Base-by-base conservation (phyloP, 768 basidiomycete genomes). In the Suillus ampliporus region DNA sequence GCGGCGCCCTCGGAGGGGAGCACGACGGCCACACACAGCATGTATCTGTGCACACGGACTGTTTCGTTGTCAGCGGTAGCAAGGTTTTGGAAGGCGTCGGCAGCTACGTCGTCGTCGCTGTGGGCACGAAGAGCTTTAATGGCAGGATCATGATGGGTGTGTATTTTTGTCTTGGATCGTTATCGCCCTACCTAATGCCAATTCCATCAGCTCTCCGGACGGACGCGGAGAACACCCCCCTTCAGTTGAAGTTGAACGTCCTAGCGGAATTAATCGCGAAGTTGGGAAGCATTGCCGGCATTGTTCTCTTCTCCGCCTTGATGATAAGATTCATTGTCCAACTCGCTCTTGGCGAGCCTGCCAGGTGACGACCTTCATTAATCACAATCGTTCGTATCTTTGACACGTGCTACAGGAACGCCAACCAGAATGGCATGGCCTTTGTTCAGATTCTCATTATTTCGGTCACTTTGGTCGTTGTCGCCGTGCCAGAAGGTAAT, bases 241-340 rank as follows among this genome's bases (percentile, higher is more conserved):
- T 99, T 13, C 97, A 99, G 73, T 75, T 92, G 73, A 99, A 99
- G 76, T 81, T 99, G 67, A 99, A 99, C 72, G 72, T 80, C 34
- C 85, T 99, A n/a, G 97, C 97, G 17, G 96, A 98, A 68, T 80
- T 95, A 31, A 99, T 99, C 70, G 97, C 96, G 46, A 97, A 96
- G 74, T 77, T 93, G 35, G 97, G 96, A 64, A 89, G 89, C 37
- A 76, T 82, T 19, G 93, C 93, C 31, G 97, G 96, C 72, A 82
- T 91, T 11, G 64, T 91, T 14, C 84, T 99, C 21, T 99, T 99
- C 77, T 54, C 67, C 14, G 85, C 91, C 2, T 85, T 99, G 57
- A 89, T 99, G 88, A 98, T 99, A 70, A 85, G 93, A 43, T 99
- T 96, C 80, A 95, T 98, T 69, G 94, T 97, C 8, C 88, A 97